Percentiles rank a stretch among this genome's conserved stretches.
These are phyloP conservation scores for Pseudogymnoascus sp. DNA, from an alignment of 2,329 filamentous ascomycete genomes.

Conservation along the genomic window DNA sequence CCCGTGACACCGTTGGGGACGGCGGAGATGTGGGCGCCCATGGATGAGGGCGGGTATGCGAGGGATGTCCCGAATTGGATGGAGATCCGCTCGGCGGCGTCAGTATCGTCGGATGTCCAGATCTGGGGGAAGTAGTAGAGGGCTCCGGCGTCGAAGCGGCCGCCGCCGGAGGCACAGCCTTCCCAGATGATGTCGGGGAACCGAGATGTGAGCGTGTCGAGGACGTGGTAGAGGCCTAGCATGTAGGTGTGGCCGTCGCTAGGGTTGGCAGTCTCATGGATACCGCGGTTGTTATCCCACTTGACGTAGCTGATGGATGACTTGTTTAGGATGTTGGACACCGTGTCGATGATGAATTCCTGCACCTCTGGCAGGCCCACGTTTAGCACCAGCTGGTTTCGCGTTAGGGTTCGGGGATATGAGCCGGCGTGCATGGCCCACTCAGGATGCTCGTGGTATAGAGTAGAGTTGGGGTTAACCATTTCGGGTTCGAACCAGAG, in stretches of 20 bases:
- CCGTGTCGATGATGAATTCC: not conserved
- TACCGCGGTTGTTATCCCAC: not conserved
- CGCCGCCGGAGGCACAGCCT: not conserved
- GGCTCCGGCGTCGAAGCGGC: not conserved
- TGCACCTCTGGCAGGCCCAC: not conserved
- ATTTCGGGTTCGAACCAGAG: conserved; percentile 64
- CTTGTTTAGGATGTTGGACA: not conserved
- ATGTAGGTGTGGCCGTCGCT: not conserved
- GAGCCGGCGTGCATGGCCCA: conserved; percentile 52
- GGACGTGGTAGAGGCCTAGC: not conserved
- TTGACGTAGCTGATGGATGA: not conserved
- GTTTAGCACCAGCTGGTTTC: not conserved
- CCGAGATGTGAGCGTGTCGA: not conserved
- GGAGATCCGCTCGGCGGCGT: conserved; percentile 50
- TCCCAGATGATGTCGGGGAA: not conserved
- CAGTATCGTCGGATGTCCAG: conserved; percentile 60
- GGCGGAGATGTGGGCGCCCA: conserved; percentile 58
- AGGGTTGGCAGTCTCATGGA: not conserved
- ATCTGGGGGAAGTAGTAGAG: conserved; percentile 22
- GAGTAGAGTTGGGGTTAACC: conserved; percentile 53
- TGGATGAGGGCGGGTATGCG: conserved; percentile 53
- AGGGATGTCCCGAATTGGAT: conserved; percentile 59
- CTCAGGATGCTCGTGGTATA: conserved; percentile 55
- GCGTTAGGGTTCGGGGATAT: conserved; percentile 37
- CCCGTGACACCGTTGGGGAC: conserved; percentile 51